A percentile compares a stretch with the other conserved stretches of the same genome.
These are phyloP conservation scores for Phytophthora macrochlamydospora DNA, from an alignment of 352 stramenopile genomes.

Conservation along the genomic window DNA sequence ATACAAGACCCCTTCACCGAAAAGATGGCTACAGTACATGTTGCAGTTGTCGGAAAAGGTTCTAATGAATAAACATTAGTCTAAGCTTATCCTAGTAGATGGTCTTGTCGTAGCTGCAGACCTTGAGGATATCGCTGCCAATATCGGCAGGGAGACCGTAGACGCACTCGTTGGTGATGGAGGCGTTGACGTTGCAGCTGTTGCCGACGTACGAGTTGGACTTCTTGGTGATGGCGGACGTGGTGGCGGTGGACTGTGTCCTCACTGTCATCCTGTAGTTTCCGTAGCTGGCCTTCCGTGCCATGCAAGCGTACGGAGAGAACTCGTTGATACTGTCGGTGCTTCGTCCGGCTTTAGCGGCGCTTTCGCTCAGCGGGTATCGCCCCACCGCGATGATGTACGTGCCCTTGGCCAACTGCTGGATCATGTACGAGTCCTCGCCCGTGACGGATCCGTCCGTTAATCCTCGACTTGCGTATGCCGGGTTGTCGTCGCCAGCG, in stretches of 20 bases:
- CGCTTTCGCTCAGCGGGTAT: slow-evolving; percentile 52
- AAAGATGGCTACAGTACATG: neutral
- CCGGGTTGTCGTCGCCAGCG: slow-evolving; percentile 57
- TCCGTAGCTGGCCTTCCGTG: slow-evolving; percentile 59
- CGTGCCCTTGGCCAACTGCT: slow-evolving; percentile 38
- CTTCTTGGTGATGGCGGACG: slow-evolving; percentile 35
- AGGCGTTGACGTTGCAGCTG: slow-evolving; percentile 45
- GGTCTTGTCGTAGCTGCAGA: slow-evolving; percentile 56
- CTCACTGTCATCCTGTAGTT: slow-evolving; percentile 75
- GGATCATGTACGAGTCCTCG: slow-evolving; percentile 72
- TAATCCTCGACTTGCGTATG: slow-evolving; percentile 35
- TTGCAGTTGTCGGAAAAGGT: neutral
- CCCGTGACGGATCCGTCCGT: slow-evolving; percentile 55
- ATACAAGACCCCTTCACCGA: neutral
- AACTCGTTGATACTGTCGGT: slow-evolving; percentile 44
- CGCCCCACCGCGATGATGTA: slow-evolving; percentile 68
- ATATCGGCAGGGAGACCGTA: slow-evolving; percentile 55
- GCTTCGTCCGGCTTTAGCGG: slow-evolving; percentile 40
- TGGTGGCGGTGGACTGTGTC: slow-evolving; percentile 42
- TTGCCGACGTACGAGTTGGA: slow-evolving; percentile 73
- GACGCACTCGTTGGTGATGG: slow-evolving; percentile 42
- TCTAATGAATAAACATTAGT: neutral
- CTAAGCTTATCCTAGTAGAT: slow-evolving; percentile 24
- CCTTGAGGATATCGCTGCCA: slow-evolving; percentile 30
- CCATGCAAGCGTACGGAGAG: slow-evolving; percentile 69